Base-by-base conservation (phyloP, 2,329 filamentous ascomycete genomes). In the Colletotrichum horii region DNA sequence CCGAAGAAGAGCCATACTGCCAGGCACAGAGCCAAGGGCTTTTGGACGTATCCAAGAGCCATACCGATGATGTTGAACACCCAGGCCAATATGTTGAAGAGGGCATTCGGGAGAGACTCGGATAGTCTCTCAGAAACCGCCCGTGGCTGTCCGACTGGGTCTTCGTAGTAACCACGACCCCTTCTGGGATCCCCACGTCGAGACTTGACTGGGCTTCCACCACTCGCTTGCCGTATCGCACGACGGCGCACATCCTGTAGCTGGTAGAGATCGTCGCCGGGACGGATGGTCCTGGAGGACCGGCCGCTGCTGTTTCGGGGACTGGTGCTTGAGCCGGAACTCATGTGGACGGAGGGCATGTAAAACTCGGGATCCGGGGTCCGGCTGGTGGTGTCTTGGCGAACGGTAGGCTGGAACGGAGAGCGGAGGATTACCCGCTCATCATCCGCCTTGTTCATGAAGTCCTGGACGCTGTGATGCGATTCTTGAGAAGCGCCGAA, bases 1-100 rank as follows among this genome's bases (percentile, higher is more conserved):
- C 92, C 91, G 32, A 92, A 86, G 43, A 91, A 86, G 15, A 94
- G 83, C 80, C 93, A 93, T 60, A 92, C 81, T 15, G 93, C 89
- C 15, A 95, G 82, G 3, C 91, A 81, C 74, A 93, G 85, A 9
- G 91, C 91, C 28, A 95, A 84, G 0, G 94, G 89, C 60, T 90
- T 92, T 82, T 94, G 93, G 4, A 92, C 85, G 70, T 92, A 90
- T 22, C 88, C 86, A 65, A 95, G 87, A 4, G 92, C 90, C 70
- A 92, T 88, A 7, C 86, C 86, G 15, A 94, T 76, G 19, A 94
- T 86, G 34, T 90, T 90, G 3, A 90, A 77, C 4, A 86, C 74
- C 88, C 93, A 94, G 24, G 81, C 80, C 7, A 87, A 74, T 4
- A 84, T 82, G 56, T 86, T 83, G 70, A 86, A 85, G 9, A 89